Evolutionary conservation across 108 stramenopile genomes (phyloP), one percentile per base, ranked within the genome.

Genomic region (Bacterosira constricta): DNA sequence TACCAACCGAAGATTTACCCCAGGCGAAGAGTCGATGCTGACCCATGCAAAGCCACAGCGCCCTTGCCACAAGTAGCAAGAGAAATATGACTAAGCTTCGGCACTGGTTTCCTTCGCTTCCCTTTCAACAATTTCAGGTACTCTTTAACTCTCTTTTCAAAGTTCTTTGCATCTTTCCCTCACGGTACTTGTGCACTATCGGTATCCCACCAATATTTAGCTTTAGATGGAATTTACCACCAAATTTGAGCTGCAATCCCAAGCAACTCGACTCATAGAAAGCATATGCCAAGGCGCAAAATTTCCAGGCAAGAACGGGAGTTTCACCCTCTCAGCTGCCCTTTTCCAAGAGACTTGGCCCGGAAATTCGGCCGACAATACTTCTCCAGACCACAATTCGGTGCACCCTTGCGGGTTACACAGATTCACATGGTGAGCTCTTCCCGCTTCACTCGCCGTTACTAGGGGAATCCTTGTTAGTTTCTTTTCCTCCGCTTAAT

Each of bases 141-240:
- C 91, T 96, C 87, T 89, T 96, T 96, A 89, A 96, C 95, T 94
- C 92, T 96, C 95, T 96, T 96, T 96, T 94, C 95, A 96, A 94
- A 96, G 92, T 92, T 87, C 94, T 95, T 92, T 95, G 83, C 91
- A 92, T 88, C 88, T 85, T 92, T 93, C 90, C 90, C 88, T 94
- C 93, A 91, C 93, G 88, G 93, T 95, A 91, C 90, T 95, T 92
- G 89, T 92, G 83, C 89, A 83, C 93, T 94, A 94, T 94, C 93
- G 90, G 93, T 94, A 87, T 94, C 93, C 86, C 86, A 90, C 88
- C 89, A 73, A 82, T 91, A 94, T 91, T 94, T 91, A 91, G 93
- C 90, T 85, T 94, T 91, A 90, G 91, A 96, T 96, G 90, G 91
- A 91, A 93, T 91, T 93, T 96, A 88, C 95, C 91, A 96, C 95